Conservation (phyloP, 768 basidiomycete species). For the Panaeolus papilionaceus region DNA sequence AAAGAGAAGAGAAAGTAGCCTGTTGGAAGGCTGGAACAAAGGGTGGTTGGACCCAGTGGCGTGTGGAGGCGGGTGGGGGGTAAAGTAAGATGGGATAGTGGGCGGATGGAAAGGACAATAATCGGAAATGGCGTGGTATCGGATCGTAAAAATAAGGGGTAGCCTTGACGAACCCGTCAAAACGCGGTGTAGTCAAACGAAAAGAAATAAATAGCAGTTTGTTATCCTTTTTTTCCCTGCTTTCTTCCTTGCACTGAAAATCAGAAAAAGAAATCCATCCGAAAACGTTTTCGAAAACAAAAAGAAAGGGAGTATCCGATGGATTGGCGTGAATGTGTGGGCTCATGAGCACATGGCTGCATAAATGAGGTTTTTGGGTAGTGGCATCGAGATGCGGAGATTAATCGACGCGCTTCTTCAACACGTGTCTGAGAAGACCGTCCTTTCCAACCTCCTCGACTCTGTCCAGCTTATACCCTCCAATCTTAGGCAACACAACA, state of each 20-base stretch:
- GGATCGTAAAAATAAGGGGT: background rate
- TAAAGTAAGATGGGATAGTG: background rate
- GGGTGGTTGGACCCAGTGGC: background rate
- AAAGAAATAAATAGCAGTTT: conserved; percentile 2
- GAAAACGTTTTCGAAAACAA: conserved; percentile 10
- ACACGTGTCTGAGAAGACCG: conserved; percentile 35
- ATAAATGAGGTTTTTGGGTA: background rate
- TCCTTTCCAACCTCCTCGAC: conserved; percentile 40
- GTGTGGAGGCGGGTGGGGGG: background rate
- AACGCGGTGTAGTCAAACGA: background rate
- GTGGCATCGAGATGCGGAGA: no score
- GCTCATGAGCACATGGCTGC: background rate
- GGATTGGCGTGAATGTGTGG: background rate
- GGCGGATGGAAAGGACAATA: background rate
- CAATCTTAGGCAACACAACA: conserved; percentile 34
- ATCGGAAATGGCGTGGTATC: background rate
- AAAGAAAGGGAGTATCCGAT: background rate
- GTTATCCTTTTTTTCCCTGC: background rate
- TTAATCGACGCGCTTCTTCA: conserved; percentile 20
- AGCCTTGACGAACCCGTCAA: background rate
- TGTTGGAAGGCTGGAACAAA: background rate
- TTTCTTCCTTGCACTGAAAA: background rate
- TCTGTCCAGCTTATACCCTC: conserved; percentile 37
- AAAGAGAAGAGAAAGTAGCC: background rate
- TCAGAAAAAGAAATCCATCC: background rate